Evolutionary conservation across 2,329 filamentous ascomycete genomes (phyloP).

Genomic region (Cordyceps tenuipes): DNA sequence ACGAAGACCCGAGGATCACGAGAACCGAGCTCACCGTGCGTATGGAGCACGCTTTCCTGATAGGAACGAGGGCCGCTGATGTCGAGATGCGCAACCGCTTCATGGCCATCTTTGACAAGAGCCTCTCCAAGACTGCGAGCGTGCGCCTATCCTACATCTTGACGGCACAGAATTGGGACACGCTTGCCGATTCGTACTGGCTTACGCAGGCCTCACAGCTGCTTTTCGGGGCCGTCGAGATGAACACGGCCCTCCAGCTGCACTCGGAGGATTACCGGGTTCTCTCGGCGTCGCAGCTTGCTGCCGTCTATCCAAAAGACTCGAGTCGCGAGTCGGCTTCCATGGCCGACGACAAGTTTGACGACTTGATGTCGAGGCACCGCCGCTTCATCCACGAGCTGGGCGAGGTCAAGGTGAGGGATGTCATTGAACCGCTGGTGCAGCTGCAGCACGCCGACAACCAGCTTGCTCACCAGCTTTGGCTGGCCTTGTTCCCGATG

Average conservation of each 20-base stretch:
- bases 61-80: conserved; percentile 86
- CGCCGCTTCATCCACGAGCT: conserved; percentile 77
- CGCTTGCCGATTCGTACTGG: conserved; percentile 92
- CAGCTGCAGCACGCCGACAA: conserved; percentile 88
- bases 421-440: conserved; percentile 80
- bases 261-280: conserved; percentile 78
- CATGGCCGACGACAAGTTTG: conserved; percentile 76
- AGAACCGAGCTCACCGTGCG: conserved; percentile 92
- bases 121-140: conserved; percentile 84
- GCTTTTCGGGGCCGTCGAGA: conserved; percentile 82
- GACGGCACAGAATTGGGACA: conserved; percentile 93
- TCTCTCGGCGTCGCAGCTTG: conserved; percentile 64
- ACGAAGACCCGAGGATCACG: conserved; percentile 94
- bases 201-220: conserved; percentile 89
- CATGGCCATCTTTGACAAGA: conserved; percentile 92
- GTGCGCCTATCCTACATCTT: conserved; percentile 85
- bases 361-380: conserved; percentile 68
- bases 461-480: conserved; percentile 77
- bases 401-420: conserved; percentile 76
- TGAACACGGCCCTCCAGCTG: conserved; percentile 68
- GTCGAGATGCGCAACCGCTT: conserved; percentile 96
- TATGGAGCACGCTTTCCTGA: conserved; percentile 96
- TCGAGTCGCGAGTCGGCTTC: conserved; percentile 52
- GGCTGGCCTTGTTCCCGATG: conserved; percentile 84
- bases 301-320: conserved; percentile 66